Base-by-base conservation (phyloP, 2,329 filamentous ascomycete genomes). In the Fusarium oxysporum region DNA sequence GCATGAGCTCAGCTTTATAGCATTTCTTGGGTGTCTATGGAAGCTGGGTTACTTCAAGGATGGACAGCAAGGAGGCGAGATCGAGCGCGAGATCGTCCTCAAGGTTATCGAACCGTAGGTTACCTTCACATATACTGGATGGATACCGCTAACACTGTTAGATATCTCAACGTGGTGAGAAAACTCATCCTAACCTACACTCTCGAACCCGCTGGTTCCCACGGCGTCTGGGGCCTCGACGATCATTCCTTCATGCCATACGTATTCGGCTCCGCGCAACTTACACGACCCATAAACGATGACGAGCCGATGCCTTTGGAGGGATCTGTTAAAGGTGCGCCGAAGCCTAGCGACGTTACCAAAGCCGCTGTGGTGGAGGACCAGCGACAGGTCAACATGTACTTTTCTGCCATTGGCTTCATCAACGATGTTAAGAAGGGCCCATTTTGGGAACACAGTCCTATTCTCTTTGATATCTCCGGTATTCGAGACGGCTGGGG, bases 141-240 rank as follows among this genome's bases (percentile, higher is more conserved):
- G 13, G 28, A 38, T 14, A 16, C 6, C 5, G n/a, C 66, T 67
- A 37, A 76, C 41, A 13, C 7, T 23, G 8, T 10, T 14, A 94
- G 92, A 44, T 97, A 97, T 78, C 85, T 97, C n/a, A 85, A 86
- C 37, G 91, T 98, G 4, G 86, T 97, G 50, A 92, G 96, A 43
- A 90, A 89, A 45, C 87, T 99, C 14, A 98, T 99, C 76, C 86
- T 94, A 56, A 96, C 92, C 5, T 99, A 98, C 81, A 98, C 92
- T 1, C 89, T 99, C 25, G 96, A 99, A 80, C 96, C 96, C 8
- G 96, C 96, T 10, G 96, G 96, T 5, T 97, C 96, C 3, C 96
- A 98, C 80, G 96, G 96, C 6, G 96, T 99, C 25, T 99, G 96
- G 96, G 96, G 96, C 25, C 87, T 99, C n/a, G 96, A 99, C 80